Conservation (phyloP, 129 eudicot species). For the Flaveria bidentis region DNA sequence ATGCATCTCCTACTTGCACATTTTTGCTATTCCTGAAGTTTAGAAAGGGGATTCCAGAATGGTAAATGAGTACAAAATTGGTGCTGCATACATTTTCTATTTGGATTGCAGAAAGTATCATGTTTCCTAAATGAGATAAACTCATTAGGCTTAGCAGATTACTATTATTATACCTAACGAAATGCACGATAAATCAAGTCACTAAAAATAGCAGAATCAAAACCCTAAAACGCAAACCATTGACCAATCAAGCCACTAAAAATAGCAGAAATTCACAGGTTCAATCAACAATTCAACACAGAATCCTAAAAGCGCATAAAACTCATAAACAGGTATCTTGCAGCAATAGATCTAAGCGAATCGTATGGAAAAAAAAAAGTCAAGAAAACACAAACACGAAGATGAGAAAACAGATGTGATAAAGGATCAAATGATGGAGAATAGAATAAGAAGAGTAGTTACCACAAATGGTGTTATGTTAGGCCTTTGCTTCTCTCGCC, state of each 20-base stretch:
- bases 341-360: constrained; percentile 26
- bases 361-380: background rate
- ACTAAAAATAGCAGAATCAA: background rate
- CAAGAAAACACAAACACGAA: background rate
- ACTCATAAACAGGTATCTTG: background rate
- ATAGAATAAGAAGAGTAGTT: background rate
- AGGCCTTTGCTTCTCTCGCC: constrained; percentile 29
- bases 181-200: constrained; percentile 21
- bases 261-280: constrained; percentile 3
- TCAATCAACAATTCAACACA: background rate
- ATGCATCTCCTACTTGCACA: constrained; percentile 7
- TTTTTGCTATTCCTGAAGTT: constrained; percentile 2
- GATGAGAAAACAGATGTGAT: background rate
- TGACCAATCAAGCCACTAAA: background rate
- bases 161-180: background rate
- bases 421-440: background rate
- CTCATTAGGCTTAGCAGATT: constrained; percentile 1
- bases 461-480: constrained; percentile 9
- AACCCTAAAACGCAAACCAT: constrained; percentile 33
- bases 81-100: no score
- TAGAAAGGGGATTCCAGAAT: constrained; percentile 10
- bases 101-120: no score
- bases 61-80: background rate
- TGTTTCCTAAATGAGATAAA: no score
- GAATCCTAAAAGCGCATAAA: background rate